These are phyloP conservation scores for Aspergillus clavatus DNA, from an alignment of 2,329 filamentous ascomycete species.

Conservation along the genomic window DNA sequence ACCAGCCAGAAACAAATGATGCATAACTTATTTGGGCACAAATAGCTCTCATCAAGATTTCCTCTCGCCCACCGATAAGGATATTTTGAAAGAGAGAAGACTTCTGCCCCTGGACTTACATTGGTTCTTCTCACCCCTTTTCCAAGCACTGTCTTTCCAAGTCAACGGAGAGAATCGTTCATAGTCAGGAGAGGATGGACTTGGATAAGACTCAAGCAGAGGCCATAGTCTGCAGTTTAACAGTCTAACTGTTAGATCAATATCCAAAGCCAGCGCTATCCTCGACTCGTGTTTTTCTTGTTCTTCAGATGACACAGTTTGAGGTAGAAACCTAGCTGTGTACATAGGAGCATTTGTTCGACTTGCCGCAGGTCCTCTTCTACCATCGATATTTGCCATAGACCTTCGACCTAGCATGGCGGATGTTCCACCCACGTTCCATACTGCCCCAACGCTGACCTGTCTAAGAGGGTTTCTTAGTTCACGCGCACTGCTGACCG, in stretches of 20 bases:
- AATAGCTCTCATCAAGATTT: neutral
- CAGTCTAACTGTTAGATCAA: constrained; percentile 65
- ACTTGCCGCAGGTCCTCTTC: constrained; percentile 60
- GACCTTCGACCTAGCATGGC: constrained; percentile 47
- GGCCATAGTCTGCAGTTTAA: constrained; percentile 46
- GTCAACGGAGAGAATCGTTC: constrained; percentile 30
- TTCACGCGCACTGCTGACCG: constrained; percentile 4
- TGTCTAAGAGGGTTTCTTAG: constrained; percentile 36
- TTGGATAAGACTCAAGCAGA: constrained; percentile 19
- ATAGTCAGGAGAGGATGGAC: constrained; percentile 22
- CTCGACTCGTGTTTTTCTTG: constrained; percentile 66
- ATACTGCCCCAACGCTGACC: constrained; percentile 65
- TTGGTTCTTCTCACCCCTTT: constrained; percentile 23
- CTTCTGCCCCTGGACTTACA: constrained; percentile 29
- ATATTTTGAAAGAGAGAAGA: neutral
- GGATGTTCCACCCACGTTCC: constrained; percentile 69
- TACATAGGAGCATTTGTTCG: constrained; percentile 67
- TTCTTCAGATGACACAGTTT: constrained; percentile 53
- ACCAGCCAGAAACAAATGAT: neutral
- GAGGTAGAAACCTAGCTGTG: constrained; percentile 52
- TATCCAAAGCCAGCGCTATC: constrained; percentile 73
- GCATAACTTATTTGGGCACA: neutral
- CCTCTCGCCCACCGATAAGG: neutral
- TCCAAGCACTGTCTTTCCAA: constrained; percentile 41
- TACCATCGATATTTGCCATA: constrained; percentile 54